Evolutionary conservation across 306 rosid genomes (phyloP).

Genomic region (Prunus davidiana): DNA sequence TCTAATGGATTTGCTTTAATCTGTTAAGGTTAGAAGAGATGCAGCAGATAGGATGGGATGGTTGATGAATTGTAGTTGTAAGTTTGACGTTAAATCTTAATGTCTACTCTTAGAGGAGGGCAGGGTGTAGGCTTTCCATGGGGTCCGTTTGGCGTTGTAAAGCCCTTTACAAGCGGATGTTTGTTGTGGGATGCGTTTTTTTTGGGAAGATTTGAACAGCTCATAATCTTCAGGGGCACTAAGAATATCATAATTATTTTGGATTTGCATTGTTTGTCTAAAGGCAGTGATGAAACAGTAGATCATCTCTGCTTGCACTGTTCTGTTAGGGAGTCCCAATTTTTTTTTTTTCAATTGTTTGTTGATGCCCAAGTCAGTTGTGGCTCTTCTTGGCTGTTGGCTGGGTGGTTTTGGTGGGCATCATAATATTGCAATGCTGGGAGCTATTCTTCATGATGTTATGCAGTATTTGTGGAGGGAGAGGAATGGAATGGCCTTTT

Average conservation of each 20-base stretch:
- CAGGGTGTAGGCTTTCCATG: not conserved
- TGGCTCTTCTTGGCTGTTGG: not conserved
- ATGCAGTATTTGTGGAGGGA: not conserved
- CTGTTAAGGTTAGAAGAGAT: not conserved
- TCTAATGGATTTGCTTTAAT: not conserved
- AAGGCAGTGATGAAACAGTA: not conserved
- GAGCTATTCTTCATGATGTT: too few species aligned
- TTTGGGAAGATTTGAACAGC: not conserved
- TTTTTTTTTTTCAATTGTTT: not conserved
- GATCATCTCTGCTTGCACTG: not conserved
- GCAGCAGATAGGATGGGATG: not conserved
- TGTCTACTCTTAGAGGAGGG: not conserved
- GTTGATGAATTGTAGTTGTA: not conserved
- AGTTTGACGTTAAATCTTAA: not conserved
- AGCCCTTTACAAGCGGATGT: not conserved
- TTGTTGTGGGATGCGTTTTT: not conserved
- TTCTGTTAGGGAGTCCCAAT: not conserved
- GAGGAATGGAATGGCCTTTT: not conserved
- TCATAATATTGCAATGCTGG: too few species aligned
- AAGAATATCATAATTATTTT: not conserved
- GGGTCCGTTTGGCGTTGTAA: not conserved
- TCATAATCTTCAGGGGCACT: not conserved
- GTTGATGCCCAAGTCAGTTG: not conserved
- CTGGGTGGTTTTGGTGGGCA: not conserved
- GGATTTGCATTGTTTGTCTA: not conserved